Percentiles rank a stretch among this genome's conserved stretches.
These are phyloP conservation scores for Cytauxzoon felis DNA, from an alignment of 169 alveolate species.

Conservation along the genomic window DNA sequence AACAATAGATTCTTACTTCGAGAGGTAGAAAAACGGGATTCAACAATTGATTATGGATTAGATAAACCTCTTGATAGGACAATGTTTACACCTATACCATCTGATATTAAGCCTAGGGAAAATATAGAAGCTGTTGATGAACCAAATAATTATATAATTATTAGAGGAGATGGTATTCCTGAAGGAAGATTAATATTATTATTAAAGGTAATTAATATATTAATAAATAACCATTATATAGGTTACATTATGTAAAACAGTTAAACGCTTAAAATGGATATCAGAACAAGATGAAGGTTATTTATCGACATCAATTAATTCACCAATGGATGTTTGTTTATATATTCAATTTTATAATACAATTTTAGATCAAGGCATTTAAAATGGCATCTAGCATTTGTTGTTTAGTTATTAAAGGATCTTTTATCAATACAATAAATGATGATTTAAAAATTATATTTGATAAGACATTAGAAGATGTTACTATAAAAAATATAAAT, in stretches of 20 bases:
- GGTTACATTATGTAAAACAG: conserved; percentile 47
- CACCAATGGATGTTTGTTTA: conserved; percentile 51
- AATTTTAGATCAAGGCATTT: conserved; percentile 21
- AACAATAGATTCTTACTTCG: conserved; percentile 26
- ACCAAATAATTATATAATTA: neutral
- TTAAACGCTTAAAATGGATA: conserved; percentile 49
- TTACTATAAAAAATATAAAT: neutral
- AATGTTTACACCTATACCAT: neutral
- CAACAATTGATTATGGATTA: conserved; percentile 6
- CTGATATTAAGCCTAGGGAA: neutral
- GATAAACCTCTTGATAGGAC: conserved; percentile 11
- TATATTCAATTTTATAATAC: neutral
- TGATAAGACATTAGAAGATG: neutral
- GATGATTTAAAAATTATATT: conserved; percentile 25
- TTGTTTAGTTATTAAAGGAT: conserved; percentile 11
- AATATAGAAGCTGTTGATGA: neutral
- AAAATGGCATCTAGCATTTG: conserved; percentile 39
- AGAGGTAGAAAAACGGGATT: neutral
- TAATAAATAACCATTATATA: neutral
- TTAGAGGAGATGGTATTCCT: conserved; percentile 33
- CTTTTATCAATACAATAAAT: conserved; percentile 6
- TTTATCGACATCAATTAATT: conserved; percentile 45
- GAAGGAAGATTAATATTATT: conserved; percentile 22
- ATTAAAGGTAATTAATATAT: conserved; percentile 12
- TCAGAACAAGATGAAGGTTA: conserved; percentile 3